phyloP scores from a whole-genome alignment of 148 eudicot genomes.

The Vaccinium myrtillus region DNA sequence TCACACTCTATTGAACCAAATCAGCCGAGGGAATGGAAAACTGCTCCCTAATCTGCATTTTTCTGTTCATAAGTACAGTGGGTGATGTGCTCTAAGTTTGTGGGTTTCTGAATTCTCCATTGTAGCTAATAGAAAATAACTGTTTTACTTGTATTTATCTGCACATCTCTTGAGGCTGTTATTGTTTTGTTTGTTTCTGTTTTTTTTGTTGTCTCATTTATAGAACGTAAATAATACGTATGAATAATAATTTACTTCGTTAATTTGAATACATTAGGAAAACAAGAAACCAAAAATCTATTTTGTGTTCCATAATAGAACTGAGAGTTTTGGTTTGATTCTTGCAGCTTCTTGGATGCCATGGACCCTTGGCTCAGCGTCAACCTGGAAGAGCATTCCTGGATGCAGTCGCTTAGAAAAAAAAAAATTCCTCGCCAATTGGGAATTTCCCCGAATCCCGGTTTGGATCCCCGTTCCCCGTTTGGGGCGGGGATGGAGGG shows the following conservation, averaged over 20 bases:
- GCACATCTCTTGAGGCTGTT: not conserved
- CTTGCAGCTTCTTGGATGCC: too few relatives aligned
- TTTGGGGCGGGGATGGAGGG: too few relatives aligned
- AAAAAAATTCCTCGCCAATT: too few relatives aligned
- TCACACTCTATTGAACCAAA: not conserved
- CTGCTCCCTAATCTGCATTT: not conserved
- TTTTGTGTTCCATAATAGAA: too few relatives aligned
- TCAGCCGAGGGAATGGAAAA: not conserved
- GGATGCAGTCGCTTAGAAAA: too few relatives aligned
- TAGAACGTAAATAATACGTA: not conserved
- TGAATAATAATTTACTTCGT: not conserved
- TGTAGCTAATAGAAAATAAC: not conserved
- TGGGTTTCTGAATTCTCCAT: not conserved
- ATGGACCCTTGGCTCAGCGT: too few relatives aligned
- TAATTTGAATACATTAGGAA: too few relatives aligned
- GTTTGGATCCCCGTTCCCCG: too few relatives aligned
- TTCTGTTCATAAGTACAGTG: not conserved
- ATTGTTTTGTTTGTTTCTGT: not conserved
- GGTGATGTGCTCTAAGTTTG: not conserved
- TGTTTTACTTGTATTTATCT: not conserved
- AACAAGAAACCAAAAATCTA: too few relatives aligned
- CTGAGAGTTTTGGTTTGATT: too few relatives aligned
- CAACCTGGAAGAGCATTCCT: too few relatives aligned
- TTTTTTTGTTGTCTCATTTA: conserved; percentile 2
- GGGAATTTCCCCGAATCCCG: too few relatives aligned